phyloP scores from a whole-genome alignment of 2,329 filamentous ascomycete species.

The Trichoderma lentiforme region DNA sequence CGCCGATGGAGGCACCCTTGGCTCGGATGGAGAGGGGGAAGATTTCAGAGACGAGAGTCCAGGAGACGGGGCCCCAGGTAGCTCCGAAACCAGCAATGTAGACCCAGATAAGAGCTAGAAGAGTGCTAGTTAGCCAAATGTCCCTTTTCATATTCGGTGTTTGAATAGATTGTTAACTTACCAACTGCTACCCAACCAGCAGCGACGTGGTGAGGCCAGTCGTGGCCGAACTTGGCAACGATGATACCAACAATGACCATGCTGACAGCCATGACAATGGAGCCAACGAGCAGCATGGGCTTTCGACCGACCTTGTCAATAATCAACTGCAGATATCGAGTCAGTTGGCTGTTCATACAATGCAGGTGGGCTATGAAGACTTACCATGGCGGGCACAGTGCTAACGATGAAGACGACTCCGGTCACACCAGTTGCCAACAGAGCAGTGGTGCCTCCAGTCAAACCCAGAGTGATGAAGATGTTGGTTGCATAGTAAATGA shows the following conservation, averaged over 20 bases:
- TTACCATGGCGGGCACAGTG: conserved; percentile 59
- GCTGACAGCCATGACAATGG: conserved; percentile 65
- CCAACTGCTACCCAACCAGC: conserved; percentile 66
- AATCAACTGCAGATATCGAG: conserved; percentile 40
- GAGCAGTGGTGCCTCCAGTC: conserved; percentile 44
- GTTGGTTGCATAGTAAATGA: conserved; percentile 68
- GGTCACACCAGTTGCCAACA: conserved; percentile 68
- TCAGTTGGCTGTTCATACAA: neutral
- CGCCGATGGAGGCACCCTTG: conserved; percentile 68
- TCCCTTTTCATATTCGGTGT: neutral
- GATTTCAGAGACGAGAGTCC: conserved; percentile 72
- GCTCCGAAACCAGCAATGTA: conserved; percentile 74
- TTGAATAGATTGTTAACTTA: neutral
- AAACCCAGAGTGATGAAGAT: conserved; percentile 68
- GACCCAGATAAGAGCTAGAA: conserved; percentile 63
- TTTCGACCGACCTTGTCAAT: conserved; percentile 63
- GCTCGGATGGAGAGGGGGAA: conserved; percentile 69
- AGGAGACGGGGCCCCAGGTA: conserved; percentile 70
- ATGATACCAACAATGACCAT: conserved; percentile 71
- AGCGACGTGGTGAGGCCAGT: conserved; percentile 54
- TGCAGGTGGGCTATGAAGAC: neutral
- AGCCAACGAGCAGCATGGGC: conserved; percentile 61
- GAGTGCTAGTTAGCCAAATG: neutral
- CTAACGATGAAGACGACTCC: conserved; percentile 67
- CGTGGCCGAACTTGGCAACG: conserved; percentile 57